phyloP scores from a whole-genome alignment of 495 filamentous ascomycete species.

The Haplographium delicatum region DNA sequence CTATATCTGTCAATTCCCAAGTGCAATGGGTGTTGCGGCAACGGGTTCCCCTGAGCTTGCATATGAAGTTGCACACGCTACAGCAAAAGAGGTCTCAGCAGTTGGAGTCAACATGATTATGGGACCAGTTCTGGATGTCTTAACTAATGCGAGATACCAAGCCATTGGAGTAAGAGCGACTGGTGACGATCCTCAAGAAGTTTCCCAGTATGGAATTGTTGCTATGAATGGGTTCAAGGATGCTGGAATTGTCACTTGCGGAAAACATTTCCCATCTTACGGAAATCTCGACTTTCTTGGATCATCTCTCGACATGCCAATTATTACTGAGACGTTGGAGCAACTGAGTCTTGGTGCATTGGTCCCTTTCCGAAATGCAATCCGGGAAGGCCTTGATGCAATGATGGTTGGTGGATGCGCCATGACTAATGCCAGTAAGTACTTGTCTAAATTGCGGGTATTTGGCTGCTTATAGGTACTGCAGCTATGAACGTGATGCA shows the following conservation, averaged over 20 bases:
- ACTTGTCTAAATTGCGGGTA: background rate
- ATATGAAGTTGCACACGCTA: constrained; percentile 78
- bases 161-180: constrained; percentile 77
- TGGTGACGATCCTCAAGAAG: constrained; percentile 85
- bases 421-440: constrained; percentile 66
- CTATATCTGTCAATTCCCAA: constrained; percentile 86
- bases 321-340: constrained; percentile 86
- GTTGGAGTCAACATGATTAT: constrained; percentile 90
- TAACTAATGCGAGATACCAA: constrained; percentile 84
- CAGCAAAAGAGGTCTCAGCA: constrained; percentile 76
- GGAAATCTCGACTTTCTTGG: constrained; percentile 89
- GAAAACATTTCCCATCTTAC: constrained; percentile 91
- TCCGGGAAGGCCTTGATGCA: constrained; percentile 73
- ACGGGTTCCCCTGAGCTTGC: constrained; percentile 73
- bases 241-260: constrained; percentile 76
- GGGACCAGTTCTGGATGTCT: constrained; percentile 82
- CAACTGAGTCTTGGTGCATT: constrained; percentile 79
- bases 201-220: constrained; percentile 78
- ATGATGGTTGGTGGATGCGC: constrained; percentile 93
- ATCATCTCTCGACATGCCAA: constrained; percentile 78
- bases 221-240: constrained; percentile 87
- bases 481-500: constrained; percentile 76
- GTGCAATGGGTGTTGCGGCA: constrained; percentile 84
- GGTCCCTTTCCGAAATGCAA: constrained; percentile 82
- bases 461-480: background rate